Percentiles rank a stretch among this genome's conserved stretches.
These are phyloP conservation scores for Penicillium expansum DNA, from an alignment of 2,329 filamentous ascomycete genomes.

Conservation along the genomic window DNA sequence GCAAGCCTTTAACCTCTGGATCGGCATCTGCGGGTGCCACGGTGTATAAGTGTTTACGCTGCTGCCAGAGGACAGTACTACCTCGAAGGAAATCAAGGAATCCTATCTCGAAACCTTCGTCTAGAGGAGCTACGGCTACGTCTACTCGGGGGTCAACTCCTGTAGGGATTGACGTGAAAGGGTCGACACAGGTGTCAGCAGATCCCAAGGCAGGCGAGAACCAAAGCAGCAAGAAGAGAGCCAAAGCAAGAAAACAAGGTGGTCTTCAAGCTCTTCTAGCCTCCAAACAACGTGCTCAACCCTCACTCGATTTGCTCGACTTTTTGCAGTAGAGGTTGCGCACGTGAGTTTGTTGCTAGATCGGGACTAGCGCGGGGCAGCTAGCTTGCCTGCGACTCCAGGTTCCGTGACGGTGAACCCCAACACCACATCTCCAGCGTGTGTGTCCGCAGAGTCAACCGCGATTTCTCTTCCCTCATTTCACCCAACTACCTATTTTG, in stretches of 20 bases:
- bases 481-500: background rate
- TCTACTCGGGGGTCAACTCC: slow-evolving; percentile 1
- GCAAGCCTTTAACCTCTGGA: slow-evolving; percentile 5
- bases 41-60: slow-evolving; percentile 40
- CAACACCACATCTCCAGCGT: slow-evolving; percentile 11
- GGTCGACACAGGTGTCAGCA: background rate
- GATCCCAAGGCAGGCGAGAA: slow-evolving; percentile 35
- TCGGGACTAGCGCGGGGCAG: slow-evolving; percentile 36
- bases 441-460: background rate
- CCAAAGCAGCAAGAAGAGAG: slow-evolving; percentile 55
- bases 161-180: background rate
- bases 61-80: slow-evolving; percentile 34
- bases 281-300: slow-evolving; percentile 36
- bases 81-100: slow-evolving; percentile 21
- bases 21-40: slow-evolving; percentile 25
- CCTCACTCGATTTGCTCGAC: slow-evolving; percentile 52
- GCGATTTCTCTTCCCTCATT: background rate
- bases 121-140: slow-evolving; percentile 11
- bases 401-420: background rate
- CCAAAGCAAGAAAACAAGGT: slow-evolving; percentile 54
- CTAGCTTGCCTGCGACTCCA: slow-evolving; percentile 8
- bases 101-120: slow-evolving; percentile 8
- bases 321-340: slow-evolving; percentile 47
- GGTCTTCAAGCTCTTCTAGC: slow-evolving; percentile 55
- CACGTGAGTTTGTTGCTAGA: slow-evolving; percentile 30